These are phyloP conservation scores for Agrocybe chaxingu DNA, from an alignment of 768 basidiomycete species.

Conservation along the genomic window DNA sequence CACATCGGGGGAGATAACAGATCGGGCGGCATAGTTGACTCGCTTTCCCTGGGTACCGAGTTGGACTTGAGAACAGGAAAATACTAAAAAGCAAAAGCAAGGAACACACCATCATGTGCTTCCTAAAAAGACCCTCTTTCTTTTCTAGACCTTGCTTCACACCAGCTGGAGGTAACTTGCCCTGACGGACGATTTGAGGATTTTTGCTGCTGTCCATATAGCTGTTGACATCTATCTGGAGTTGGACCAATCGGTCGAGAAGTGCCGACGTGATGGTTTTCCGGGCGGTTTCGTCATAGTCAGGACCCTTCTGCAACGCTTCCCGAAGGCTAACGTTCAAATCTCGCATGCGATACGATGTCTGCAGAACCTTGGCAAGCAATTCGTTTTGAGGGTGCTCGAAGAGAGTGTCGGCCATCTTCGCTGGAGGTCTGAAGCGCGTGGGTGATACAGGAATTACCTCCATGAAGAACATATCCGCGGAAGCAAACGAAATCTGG, in stretches of 20 bases:
- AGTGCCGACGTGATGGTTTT: constrained; percentile 63
- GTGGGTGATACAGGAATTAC: constrained; percentile 90
- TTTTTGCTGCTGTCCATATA: constrained; percentile 98
- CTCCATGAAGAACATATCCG: constrained; percentile 98
- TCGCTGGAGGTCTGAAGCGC: constrained; percentile 91
- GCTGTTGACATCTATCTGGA: constrained; percentile 93
- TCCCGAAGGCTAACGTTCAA: constrained; percentile 63
- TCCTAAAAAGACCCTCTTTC: constrained; percentile 97
- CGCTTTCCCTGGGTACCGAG: constrained; percentile 78
- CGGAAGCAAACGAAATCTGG: constrained; percentile 66
- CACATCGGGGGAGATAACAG: constrained; percentile 99
- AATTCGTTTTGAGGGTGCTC: constrained; percentile 97
- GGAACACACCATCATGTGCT: constrained; percentile 93
- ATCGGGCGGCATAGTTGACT: constrained; percentile 98
- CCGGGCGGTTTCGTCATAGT: constrained; percentile 46
- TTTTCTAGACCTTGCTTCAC: constrained; percentile 97
- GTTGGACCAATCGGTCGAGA: constrained; percentile 79
- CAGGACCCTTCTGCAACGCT: constrained; percentile 56
- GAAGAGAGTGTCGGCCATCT: constrained; percentile 88
- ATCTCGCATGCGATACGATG: constrained; percentile 78
- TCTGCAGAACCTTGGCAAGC: constrained; percentile 73
- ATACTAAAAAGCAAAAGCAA: not conserved
- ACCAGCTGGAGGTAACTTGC: constrained; percentile 87
- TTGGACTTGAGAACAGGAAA: not conserved
- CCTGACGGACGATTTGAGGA: constrained; percentile 77